Percentiles rank a stretch among this genome's conserved stretches.
Evolutionary conservation across 2,329 filamentous ascomycete genomes (phyloP).

Genomic region (Chrysoporthe puriensis): DNA sequence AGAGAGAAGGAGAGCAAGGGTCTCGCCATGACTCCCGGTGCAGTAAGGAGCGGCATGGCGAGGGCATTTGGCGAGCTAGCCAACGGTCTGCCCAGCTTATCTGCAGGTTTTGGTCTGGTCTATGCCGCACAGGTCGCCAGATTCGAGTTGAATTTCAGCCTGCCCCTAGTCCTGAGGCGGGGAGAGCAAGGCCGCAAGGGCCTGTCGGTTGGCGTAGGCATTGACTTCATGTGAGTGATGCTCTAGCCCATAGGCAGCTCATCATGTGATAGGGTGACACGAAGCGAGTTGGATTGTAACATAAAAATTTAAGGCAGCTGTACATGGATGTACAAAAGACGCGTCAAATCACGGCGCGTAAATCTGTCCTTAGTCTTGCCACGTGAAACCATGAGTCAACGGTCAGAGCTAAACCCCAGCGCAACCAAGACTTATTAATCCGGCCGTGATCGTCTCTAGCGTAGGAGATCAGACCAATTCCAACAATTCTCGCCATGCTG

Average conservation of each 20-base stretch:
- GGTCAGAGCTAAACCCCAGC: not conserved
- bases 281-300: not conserved
- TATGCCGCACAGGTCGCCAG: slow-evolving; percentile 93
- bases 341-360: slow-evolving; percentile 8
- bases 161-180: slow-evolving; percentile 79
- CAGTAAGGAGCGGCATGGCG: slow-evolving; percentile 58
- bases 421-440: no score
- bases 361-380: not conserved
- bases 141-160: slow-evolving; percentile 93
- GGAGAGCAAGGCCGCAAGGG: slow-evolving; percentile 92
- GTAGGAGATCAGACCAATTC: no score
- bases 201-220: slow-evolving; percentile 91
- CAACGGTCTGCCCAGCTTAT: slow-evolving; percentile 79
- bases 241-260: not conserved
- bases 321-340: not conserved
- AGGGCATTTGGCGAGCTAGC: slow-evolving; percentile 71
- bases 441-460: no score
- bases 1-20: slow-evolving; percentile 42
- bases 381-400: not conserved
- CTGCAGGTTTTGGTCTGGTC: slow-evolving; percentile 86
- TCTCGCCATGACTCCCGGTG: slow-evolving; percentile 48
- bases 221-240: slow-evolving; percentile 83
- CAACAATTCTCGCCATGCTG: no score
- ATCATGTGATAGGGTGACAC: not conserved
- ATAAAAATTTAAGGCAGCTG: not conserved